Base-by-base conservation (phyloP, 306 rosid species). In the Pyrus betulifolia region DNA sequence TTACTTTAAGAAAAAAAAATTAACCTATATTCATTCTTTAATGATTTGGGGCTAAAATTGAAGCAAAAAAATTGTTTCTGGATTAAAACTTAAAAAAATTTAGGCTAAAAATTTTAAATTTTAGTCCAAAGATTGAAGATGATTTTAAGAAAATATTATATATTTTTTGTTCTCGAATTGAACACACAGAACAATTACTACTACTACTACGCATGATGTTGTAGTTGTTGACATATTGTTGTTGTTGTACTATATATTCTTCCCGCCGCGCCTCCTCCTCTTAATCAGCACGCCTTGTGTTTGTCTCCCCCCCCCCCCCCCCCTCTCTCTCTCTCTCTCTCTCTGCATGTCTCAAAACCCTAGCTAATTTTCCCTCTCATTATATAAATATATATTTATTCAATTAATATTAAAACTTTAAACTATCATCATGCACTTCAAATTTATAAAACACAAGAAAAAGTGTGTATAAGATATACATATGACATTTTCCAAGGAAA, bases 211-310 rank as follows among this genome's bases (percentile, higher is more conserved):
- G 38, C 66, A 27, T 61, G 38, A 61, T 61, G 38, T 27, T 30
- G 68, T 63, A 30, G 69, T 64, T 18, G 42, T 28, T 18, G 44
- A 63, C 44, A 30, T 30, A 8, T 2, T 30, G 25, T 4, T 18
- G 4, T 18, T 3, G 23, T 18, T 31, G 69, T 64, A 64, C 69
- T 14, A 31, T 18, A 14, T 18, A 63, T 81, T 73, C 78, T 74
- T n/a, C 28, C 71, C 52, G 69, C 74, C 62, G 74, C 51, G 59
- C 70, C 28, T 59, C 78, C 28, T 59, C 78, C 76, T 72, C 42
- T 64, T 79, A 49, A 58, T 83, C 73, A 40, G n/a, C 81, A 35
- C 31, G 57, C 46, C 51, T 27, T 65, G 70, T 64, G 6, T 70
- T 4, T 31, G 22, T 64, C 49, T 23, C 11, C 52, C 64, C 14